These are phyloP conservation scores for Tillandsia fasciculata DNA, from an alignment of 176 grass and related monocot genomes.

Conservation along the genomic window DNA sequence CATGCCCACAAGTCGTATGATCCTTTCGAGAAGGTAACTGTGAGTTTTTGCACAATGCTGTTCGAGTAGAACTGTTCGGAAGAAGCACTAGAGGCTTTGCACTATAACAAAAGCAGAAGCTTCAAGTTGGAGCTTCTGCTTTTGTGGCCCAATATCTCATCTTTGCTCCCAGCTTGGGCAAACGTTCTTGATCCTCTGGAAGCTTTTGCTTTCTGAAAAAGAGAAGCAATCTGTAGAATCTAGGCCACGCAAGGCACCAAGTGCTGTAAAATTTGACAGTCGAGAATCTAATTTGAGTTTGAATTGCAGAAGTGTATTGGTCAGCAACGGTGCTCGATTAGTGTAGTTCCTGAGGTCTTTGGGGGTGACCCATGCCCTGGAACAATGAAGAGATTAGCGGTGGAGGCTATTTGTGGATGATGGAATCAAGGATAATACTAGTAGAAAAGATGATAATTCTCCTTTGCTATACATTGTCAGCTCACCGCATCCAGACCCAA, in stretches of 20 bases:
- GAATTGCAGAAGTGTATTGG: constrained; percentile 61
- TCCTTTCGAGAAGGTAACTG: constrained; percentile 85
- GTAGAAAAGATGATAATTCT: neutral
- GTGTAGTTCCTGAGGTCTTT: constrained; percentile 54
- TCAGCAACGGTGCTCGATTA: constrained; percentile 61
- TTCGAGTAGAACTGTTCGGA: too few species aligned
- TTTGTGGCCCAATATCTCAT: too few species aligned
- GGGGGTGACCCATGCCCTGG: constrained; percentile 93
- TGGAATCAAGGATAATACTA: neutral
- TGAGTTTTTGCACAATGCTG: too few species aligned
- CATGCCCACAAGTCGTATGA: constrained; percentile 93
- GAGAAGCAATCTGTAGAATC: too few species aligned
- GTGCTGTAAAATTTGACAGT: neutral
- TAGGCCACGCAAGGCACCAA: too few species aligned
- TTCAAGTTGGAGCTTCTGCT: too few species aligned
- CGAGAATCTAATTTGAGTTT: constrained; percentile 8
- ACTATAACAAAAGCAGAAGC: too few species aligned
- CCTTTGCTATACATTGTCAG: neutral
- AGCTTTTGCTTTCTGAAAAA: too few species aligned
- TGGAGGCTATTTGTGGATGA: constrained; percentile 71
- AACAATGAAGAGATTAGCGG: constrained; percentile 70
- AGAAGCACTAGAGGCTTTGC: too few species aligned
- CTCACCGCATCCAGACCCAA: neutral
- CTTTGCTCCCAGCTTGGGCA: too few species aligned
- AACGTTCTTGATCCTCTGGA: too few species aligned